Evolutionary conservation across 306 rosid genomes (phyloP).

Genomic region (Citrullus amarus): DNA sequence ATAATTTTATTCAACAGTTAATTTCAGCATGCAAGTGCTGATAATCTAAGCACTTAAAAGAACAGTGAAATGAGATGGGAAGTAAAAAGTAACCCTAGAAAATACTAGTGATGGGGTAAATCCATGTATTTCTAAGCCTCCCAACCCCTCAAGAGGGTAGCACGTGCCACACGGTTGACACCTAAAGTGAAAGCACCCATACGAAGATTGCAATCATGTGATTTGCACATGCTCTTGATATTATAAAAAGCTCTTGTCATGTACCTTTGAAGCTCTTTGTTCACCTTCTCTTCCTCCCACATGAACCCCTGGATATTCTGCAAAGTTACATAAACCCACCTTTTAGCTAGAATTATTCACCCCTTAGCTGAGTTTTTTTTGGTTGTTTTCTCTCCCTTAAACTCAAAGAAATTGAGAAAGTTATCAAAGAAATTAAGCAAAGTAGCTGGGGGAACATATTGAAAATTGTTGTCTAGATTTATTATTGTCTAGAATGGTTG

Average conservation of each 20-base stretch:
- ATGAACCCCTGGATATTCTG: slow-evolving; percentile 48
- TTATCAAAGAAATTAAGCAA: not conserved
- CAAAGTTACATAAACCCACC: not conserved
- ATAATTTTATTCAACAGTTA: not conserved
- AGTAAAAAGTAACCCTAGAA: not conserved
- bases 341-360: not conserved
- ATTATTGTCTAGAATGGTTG: too few species aligned
- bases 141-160: slow-evolving; percentile 45
- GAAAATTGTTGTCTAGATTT: not conserved
- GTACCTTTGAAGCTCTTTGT: slow-evolving; percentile 36
- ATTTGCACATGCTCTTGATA: slow-evolving; percentile 44
- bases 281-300: slow-evolving; percentile 57
- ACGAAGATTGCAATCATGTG: slow-evolving; percentile 36
- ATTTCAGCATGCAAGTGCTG: not conserved
- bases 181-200: slow-evolving; percentile 54
- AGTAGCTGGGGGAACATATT: not conserved
- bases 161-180: slow-evolving; percentile 45
- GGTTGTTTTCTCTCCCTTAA: not conserved
- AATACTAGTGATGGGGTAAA: not conserved
- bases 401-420: not conserved
- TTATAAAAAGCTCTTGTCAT: slow-evolving; percentile 38
- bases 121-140: slow-evolving; percentile 25
- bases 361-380: not conserved
- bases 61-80: not conserved
- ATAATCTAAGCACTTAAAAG: not conserved